phyloP scores from a whole-genome alignment of 768 basidiomycete genomes.

The Podaxis sp. region DNA sequence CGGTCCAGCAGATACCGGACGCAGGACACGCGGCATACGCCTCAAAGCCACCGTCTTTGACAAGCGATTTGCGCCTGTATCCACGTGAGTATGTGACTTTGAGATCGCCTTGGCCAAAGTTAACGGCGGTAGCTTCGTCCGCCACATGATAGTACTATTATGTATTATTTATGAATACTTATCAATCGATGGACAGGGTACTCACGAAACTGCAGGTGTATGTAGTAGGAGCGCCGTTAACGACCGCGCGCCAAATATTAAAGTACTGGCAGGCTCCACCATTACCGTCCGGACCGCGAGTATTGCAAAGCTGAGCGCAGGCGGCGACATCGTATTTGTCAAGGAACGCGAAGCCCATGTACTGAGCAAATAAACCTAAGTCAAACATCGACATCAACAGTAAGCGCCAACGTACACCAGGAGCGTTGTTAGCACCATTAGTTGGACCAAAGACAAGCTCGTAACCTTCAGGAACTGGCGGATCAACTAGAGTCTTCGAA shows the following conservation, averaged over 20 bases:
- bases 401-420: slow-evolving; percentile 27
- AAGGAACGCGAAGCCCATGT: slow-evolving; percentile 48
- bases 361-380: slow-evolving; percentile 24
- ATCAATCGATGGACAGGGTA: not conserved
- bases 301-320: slow-evolving; percentile 41
- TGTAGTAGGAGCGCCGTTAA: slow-evolving; percentile 39
- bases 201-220: slow-evolving; percentile 48
- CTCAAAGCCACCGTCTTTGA: slow-evolving; percentile 43
- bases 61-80: slow-evolving; percentile 34
- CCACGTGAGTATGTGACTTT: slow-evolving; percentile 43
- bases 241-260: slow-evolving; percentile 50
- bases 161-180: not conserved
- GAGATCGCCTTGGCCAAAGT: slow-evolving; percentile 42
- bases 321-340: slow-evolving; percentile 42
- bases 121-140: slow-evolving; percentile 40
- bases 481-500: slow-evolving; percentile 30
- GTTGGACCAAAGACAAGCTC: slow-evolving; percentile 41
- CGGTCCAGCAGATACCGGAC: slow-evolving; percentile 35
- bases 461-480: slow-evolving; percentile 38
- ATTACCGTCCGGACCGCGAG: slow-evolving; percentile 32
- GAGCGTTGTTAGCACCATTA: slow-evolving; percentile 42
- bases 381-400: not conserved
- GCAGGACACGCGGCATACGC: slow-evolving; percentile 27
- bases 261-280: slow-evolving; percentile 48
- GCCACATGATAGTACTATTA: slow-evolving; percentile 39